Evolutionary conservation across 2,329 filamentous ascomycete genomes (phyloP).

Genomic region (Alternaria sp.): DNA sequence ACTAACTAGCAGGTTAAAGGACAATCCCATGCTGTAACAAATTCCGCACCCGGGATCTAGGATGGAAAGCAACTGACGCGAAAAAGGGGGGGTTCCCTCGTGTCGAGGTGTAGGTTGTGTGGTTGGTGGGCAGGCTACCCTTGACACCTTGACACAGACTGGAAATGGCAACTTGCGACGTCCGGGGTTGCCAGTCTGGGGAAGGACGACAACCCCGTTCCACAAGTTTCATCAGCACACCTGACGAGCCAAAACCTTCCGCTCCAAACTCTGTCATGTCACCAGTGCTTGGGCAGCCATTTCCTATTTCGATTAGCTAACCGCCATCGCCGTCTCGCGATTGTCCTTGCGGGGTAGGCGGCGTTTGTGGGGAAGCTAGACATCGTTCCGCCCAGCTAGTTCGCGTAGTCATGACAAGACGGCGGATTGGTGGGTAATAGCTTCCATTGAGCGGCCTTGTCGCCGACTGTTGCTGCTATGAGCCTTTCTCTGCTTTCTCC

Average conservation of each 20-base stretch:
- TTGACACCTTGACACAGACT: background rate
- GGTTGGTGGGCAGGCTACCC: background rate
- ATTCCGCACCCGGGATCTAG: background rate
- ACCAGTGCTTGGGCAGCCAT: slow-evolving; percentile 8
- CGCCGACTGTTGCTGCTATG: slow-evolving; percentile 2
- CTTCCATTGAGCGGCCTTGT: slow-evolving; percentile 2
- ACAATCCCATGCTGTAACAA: slow-evolving; percentile 3
- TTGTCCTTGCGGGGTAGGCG: slow-evolving; percentile 12
- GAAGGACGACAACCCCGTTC: slow-evolving; percentile 16
- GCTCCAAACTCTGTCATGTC: slow-evolving; percentile 13
- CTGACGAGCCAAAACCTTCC: slow-evolving; percentile 14
- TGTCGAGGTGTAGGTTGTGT: background rate
- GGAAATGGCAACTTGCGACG: slow-evolving; percentile 3
- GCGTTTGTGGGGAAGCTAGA: slow-evolving; percentile 18
- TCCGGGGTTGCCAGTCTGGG: slow-evolving; percentile 18
- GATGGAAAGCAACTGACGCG: slow-evolving; percentile 9
- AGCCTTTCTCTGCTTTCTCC: slow-evolving; percentile 11
- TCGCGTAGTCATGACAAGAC: slow-evolving; percentile 1
- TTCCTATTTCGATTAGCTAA: slow-evolving; percentile 16
- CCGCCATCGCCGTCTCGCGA: slow-evolving; percentile 4
- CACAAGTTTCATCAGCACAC: slow-evolving; percentile 11
- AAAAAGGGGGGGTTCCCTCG: background rate
- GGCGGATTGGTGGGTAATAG: slow-evolving; percentile 10
- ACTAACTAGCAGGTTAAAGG: background rate
- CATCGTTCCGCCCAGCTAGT: slow-evolving; percentile 15